Evolutionary conservation across 2,329 filamentous ascomycete species (phyloP).

Genomic region (Apiospora phragmitis): DNA sequence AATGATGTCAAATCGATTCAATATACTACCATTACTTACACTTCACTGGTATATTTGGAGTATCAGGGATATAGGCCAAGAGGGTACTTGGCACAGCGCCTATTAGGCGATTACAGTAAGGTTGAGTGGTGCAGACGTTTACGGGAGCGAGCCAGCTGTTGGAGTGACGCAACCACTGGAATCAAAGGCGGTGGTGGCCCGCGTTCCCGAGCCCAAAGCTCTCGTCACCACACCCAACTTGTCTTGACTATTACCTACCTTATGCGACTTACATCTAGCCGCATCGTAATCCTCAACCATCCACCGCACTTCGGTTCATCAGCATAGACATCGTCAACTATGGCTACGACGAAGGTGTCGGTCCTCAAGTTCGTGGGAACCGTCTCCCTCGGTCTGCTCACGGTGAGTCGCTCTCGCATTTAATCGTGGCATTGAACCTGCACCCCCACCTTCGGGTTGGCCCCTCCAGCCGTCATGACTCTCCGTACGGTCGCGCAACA

Average conservation of each 20-base stretch:
- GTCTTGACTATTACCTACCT: background rate
- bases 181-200: background rate
- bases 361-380: conserved; percentile 92
- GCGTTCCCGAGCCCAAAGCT: conserved; percentile 3
- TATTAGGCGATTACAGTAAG: background rate
- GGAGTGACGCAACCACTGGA: conserved; percentile 9
- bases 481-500: background rate
- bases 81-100: background rate
- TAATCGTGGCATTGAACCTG: conserved; percentile 10
- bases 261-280: background rate
- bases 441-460: background rate
- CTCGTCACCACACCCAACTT: background rate
- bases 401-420: conserved; percentile 55
- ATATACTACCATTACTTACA: background rate
- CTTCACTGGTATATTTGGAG: background rate
- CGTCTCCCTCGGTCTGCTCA: conserved; percentile 82
- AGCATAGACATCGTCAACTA: conserved; percentile 32
- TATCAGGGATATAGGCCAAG: background rate
- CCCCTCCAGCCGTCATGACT: conserved; percentile 7
- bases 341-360: conserved; percentile 71
- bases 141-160: background rate
- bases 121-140: background rate
- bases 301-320: background rate
- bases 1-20: background rate
- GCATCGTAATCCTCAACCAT: background rate